These are phyloP conservation scores for Physaria fendleri DNA, from an alignment of 345 rosid genomes.

Conservation along the genomic window DNA sequence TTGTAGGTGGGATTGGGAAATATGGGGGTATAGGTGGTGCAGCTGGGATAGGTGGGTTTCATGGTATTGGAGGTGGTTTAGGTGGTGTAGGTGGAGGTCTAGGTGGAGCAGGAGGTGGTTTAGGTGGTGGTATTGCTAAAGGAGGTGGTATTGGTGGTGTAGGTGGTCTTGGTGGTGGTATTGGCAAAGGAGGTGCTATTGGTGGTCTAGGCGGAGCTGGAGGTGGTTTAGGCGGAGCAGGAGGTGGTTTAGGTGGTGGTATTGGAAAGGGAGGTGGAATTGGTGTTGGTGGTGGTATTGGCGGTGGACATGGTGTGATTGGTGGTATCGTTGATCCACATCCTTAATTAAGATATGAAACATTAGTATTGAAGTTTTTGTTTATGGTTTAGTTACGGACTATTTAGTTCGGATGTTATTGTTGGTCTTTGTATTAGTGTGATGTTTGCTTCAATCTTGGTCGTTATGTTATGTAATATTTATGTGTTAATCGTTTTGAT, in stretches of 20 bases:
- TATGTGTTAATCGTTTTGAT: not conserved
- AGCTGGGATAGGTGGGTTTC: conserved; percentile 34
- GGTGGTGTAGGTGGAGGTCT: conserved; percentile 33
- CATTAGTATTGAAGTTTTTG: not conserved
- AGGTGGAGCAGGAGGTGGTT: conserved; percentile 44
- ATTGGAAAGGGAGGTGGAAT: conserved; percentile 19
- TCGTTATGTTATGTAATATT: conserved; percentile 6
- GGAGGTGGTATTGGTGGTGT: conserved; percentile 15
- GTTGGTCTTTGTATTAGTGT: not conserved
- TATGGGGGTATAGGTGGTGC: conserved; percentile 44
- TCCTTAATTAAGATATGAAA: conserved; percentile 10
- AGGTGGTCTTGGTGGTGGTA: conserved; percentile 21
- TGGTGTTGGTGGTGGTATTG: conserved; percentile 27
- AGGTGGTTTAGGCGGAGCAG: conserved; percentile 29
- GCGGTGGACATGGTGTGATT: conserved; percentile 23
- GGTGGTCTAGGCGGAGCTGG: conserved; percentile 23
- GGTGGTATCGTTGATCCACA: conserved; percentile 24
- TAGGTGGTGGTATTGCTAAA: too few relatives aligned
- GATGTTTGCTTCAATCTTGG: conserved; percentile 14
- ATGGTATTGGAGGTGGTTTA: conserved; percentile 36
- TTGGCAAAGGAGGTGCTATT: conserved; percentile 10
- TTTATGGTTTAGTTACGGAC: not conserved
- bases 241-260: conserved; percentile 35
- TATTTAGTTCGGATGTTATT: conserved; percentile 3
- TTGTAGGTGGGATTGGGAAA: conserved; percentile 57